These are phyloP conservation scores for Symbiodinium natans DNA, from an alignment of 73 alveolate species.

Conservation along the genomic window DNA sequence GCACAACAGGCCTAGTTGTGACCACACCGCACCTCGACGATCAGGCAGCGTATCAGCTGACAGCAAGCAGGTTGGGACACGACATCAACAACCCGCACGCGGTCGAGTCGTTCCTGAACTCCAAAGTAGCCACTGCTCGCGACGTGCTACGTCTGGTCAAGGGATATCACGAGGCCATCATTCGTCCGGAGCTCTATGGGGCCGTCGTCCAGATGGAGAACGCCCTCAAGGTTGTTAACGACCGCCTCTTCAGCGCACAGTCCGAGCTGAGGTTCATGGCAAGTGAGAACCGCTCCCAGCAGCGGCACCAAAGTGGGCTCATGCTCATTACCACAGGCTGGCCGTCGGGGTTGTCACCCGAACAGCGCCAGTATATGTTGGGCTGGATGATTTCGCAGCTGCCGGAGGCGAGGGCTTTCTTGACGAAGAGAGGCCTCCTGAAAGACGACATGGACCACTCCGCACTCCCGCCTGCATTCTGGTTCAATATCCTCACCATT, in stretches of 20 bases:
- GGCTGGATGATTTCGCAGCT: too few relatives aligned
- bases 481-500: too few relatives aligned
- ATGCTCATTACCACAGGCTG: not conserved
- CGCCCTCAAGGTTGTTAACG: not conserved
- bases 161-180: not conserved
- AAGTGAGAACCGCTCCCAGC: not conserved
- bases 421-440: too few relatives aligned
- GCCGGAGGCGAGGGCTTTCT: too few relatives aligned
- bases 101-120: not conserved
- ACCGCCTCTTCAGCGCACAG: not conserved
- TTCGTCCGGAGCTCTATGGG: not conserved
- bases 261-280: not conserved
- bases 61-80: not conserved
- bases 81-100: not conserved
- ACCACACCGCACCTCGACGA: not conserved
- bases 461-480: too few relatives aligned
- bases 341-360: not conserved
- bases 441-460: too few relatives aligned
- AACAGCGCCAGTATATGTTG: not conserved
- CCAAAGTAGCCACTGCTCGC: not conserved
- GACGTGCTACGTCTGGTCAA: not conserved
- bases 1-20: not conserved
- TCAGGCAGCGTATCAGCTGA: not conserved
- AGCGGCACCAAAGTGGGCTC: not conserved
- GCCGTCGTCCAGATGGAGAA: not conserved